phyloP scores from a whole-genome alignment of 2,329 filamentous ascomycete genomes.

The Berkeleyomyces rouxiae region DNA sequence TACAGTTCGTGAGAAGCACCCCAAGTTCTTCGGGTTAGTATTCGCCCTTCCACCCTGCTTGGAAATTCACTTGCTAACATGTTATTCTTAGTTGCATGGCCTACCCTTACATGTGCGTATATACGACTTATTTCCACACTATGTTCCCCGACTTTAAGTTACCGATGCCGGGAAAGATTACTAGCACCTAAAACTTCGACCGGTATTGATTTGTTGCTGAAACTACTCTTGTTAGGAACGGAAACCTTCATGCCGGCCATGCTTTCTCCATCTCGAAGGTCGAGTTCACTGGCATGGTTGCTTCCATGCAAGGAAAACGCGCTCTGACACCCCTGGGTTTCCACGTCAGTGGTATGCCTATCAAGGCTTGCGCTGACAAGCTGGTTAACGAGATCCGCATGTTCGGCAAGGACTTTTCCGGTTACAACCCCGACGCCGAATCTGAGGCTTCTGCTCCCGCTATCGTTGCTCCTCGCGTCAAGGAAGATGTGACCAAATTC shows the following conservation, averaged over 20 bases:
- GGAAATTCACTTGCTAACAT: background rate
- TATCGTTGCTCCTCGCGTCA: conserved; percentile 46
- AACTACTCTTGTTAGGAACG: conserved; percentile 38
- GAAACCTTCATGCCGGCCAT: conserved; percentile 78
- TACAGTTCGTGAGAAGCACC: conserved; percentile 52
- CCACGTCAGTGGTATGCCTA: conserved; percentile 89
- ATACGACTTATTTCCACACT: conserved; percentile 14
- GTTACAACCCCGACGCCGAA: conserved; percentile 47
- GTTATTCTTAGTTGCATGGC: conserved; percentile 21
- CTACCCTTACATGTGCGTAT: conserved; percentile 23
- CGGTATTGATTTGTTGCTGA: conserved; percentile 35
- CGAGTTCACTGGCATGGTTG: conserved; percentile 77
- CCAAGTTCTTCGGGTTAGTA: conserved; percentile 68
- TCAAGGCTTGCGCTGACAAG: conserved; percentile 95
- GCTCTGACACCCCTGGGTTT: conserved; percentile 82
- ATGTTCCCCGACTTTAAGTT: background rate
- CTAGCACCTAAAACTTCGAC: background rate
- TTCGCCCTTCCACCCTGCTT: background rate
- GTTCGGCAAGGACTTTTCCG: conserved; percentile 76
- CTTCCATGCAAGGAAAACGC: conserved; percentile 78
- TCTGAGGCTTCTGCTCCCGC: conserved; percentile 26
- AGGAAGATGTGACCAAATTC: conserved; percentile 83
- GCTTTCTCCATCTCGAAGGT: conserved; percentile 84
- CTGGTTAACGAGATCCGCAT: conserved; percentile 73
- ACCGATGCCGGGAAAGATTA: background rate